phyloP scores from a whole-genome alignment of 2,329 filamentous ascomycete species.

The Diplocarpon mali region DNA sequence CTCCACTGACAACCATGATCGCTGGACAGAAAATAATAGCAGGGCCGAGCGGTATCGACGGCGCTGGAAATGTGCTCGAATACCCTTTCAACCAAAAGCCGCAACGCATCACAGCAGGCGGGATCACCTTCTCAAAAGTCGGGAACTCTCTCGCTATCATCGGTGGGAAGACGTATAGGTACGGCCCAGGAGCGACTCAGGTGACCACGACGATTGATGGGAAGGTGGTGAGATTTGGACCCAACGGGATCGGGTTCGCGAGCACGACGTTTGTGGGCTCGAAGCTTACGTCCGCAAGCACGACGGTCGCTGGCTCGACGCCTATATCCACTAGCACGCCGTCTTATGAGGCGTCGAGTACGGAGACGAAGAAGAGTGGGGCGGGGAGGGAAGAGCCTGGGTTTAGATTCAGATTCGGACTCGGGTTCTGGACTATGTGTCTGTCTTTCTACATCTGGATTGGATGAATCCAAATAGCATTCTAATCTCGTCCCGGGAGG shows the following conservation, averaged over 20 bases:
- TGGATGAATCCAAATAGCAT: no score
- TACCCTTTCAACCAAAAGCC: constrained; percentile 15
- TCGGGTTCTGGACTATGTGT: no score
- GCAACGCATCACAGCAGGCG: constrained; percentile 17
- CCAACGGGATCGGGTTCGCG: constrained; percentile 21
- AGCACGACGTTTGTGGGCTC: constrained; percentile 18
- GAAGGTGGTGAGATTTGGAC: constrained; percentile 22
- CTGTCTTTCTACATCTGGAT: no score
- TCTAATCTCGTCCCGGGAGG: no score
- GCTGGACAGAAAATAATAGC: constrained; percentile 41
- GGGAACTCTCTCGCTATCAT: constrained; percentile 16
- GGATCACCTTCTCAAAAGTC: constrained; percentile 19
- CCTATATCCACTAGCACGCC: no score
- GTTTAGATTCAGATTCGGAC: no score
- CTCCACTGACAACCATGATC: constrained; percentile 35
- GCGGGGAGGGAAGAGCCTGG: no score
- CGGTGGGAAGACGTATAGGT: constrained; percentile 20
- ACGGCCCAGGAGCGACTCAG: constrained; percentile 12
- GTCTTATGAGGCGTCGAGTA: no score
- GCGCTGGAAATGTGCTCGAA: constrained; percentile 14
- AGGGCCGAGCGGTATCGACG: constrained; percentile 35
- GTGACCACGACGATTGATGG: constrained; percentile 16
- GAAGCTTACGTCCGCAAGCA: no score
- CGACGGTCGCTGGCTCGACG: no score
- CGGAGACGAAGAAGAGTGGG: no score